Evolutionary conservation across 2,329 filamentous ascomycete genomes (phyloP), one percentile per base, ranked within the genome.

Genomic region (Cephalotrichum gorgonifer): DNA sequence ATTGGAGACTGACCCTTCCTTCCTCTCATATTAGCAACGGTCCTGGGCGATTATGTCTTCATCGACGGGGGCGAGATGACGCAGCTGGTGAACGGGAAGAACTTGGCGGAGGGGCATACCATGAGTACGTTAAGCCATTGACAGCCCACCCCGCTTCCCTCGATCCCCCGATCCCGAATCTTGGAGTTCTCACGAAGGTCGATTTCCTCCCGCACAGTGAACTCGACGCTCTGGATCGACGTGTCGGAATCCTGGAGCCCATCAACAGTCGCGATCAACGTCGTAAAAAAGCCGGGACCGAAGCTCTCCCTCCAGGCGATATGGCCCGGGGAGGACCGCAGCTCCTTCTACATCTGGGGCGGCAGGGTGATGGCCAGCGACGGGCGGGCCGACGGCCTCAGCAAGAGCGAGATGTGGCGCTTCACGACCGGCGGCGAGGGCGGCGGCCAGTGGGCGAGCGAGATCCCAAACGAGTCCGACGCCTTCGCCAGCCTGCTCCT

Each of bases 261-360:
- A 1, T 20, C 44, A 17, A 41, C 39, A 4, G 50, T 53, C 15
- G 20, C 14, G 6, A 53, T 54, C 17, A 31, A 27, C 2, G 25
- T 27, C 5, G 48, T 48, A 11, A 4, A 49, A 8, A 53, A 52
- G 28, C 27, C 42, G 6, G 31, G 48, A 2, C 42, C 48, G 3
- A 41, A 35, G 4, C 48, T 49, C 33, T 39, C 43, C 17, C 27
- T 28, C 9, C 50, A 53, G 12, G 50, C 43, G 1, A 22, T 54
- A 4, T 53, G 50, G 51, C 50, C 27, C 11, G 44, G 45, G 15
- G 22, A 43, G 3, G 42, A 30, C 1, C 31, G 2, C 23, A 27
- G 46, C 2, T n/a, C 47, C 3, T 52, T 52, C 14, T 54, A 48
- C 25, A 49, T 53, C 7, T 53, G 51, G 51, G 53, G 53, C 7